phyloP scores from a whole-genome alignment of 352 stramenopile species.

The Phytopythium helicoides region DNA sequence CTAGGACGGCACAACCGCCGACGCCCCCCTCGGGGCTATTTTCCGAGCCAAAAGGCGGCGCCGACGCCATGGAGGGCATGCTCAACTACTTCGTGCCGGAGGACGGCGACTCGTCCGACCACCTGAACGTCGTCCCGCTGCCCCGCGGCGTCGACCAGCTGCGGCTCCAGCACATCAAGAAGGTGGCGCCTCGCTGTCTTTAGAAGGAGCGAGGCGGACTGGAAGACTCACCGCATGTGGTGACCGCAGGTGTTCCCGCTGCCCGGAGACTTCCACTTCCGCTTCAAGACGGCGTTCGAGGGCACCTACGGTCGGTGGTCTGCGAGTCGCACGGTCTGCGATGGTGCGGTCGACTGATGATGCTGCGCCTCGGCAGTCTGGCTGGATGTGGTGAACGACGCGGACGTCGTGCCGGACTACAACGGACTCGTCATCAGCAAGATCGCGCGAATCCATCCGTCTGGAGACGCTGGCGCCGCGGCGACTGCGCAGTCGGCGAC shows the following conservation, averaged over 20 bases:
- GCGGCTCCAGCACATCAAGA: slow-evolving; percentile 76
- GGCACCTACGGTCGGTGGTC: slow-evolving; percentile 70
- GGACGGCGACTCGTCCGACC: slow-evolving; percentile 82
- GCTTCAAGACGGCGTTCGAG: slow-evolving; percentile 86
- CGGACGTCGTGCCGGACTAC: slow-evolving; percentile 71
- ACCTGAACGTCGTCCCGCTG: slow-evolving; percentile 82
- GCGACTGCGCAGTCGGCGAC: no score
- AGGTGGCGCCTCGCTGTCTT: slow-evolving; percentile 28
- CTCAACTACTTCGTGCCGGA: slow-evolving; percentile 88
- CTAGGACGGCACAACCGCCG: no score
- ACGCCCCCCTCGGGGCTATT: no score
- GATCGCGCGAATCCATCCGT: slow-evolving; percentile 64
- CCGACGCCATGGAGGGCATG: slow-evolving; percentile 83
- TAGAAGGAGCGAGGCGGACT: not conserved
- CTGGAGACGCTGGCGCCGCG: slow-evolving; percentile 9
- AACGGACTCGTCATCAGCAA: slow-evolving; percentile 81
- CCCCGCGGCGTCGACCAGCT: slow-evolving; percentile 68
- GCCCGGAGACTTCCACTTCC: slow-evolving; percentile 80
- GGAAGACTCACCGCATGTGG: not conserved
- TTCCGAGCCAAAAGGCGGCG: not conserved
- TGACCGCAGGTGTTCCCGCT: slow-evolving; percentile 49
- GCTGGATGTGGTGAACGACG: slow-evolving; percentile 74
- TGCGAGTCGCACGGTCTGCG: not conserved
- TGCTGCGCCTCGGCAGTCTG: slow-evolving; percentile 45
- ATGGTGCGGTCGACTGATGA: not conserved